A percentile compares a stretch with the other conserved stretches of the same genome.
Conservation (phyloP, 176 grass and related monocot genomes). For the Zea luxurians region DNA sequence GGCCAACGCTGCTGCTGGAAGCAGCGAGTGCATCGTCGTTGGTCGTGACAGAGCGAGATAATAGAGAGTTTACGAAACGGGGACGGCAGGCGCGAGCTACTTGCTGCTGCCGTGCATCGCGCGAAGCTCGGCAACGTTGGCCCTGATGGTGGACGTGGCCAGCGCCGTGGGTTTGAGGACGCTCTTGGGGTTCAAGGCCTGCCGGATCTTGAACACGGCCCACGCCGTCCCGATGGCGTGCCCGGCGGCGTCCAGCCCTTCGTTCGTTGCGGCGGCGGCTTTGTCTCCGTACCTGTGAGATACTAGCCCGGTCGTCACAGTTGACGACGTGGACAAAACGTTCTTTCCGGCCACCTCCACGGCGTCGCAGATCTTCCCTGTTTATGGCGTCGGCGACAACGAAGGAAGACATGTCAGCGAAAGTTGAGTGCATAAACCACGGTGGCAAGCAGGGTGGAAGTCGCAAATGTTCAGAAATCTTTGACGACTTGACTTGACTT, state of each 20-base stretch:
- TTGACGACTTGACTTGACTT: not conserved
- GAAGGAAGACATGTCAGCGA: too few species aligned
- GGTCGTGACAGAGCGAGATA: too few species aligned
- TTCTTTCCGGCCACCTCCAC: conserved; percentile 82
- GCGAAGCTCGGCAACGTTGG: conserved; percentile 44
- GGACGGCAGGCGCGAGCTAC: not conserved
- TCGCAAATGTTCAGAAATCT: not conserved
- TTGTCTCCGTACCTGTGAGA: conserved; percentile 85
- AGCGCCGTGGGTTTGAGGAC: conserved; percentile 55
- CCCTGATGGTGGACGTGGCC: conserved; percentile 50
- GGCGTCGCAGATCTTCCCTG: conserved; percentile 80
- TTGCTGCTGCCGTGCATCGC: conserved; percentile 40
- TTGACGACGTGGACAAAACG: conserved; percentile 83
- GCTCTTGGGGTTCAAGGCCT: conserved; percentile 77
- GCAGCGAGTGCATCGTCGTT: too few species aligned
- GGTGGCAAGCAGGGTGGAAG: not conserved
- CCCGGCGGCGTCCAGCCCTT: conserved; percentile 69
- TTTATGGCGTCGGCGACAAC: not conserved
- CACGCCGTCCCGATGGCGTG: conserved; percentile 69
- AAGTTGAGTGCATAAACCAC: not conserved
- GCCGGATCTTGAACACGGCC: conserved; percentile 79
- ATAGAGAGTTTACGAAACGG: too few species aligned
- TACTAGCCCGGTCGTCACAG: conserved; percentile 76
- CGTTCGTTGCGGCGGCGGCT: conserved; percentile 55
- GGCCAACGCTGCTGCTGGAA: too few species aligned